A percentile compares a stretch with the other conserved stretches of the same genome.
phyloP scores from a whole-genome alignment of 208 protist species.

The Trichomonas vaginalis region DNA sequence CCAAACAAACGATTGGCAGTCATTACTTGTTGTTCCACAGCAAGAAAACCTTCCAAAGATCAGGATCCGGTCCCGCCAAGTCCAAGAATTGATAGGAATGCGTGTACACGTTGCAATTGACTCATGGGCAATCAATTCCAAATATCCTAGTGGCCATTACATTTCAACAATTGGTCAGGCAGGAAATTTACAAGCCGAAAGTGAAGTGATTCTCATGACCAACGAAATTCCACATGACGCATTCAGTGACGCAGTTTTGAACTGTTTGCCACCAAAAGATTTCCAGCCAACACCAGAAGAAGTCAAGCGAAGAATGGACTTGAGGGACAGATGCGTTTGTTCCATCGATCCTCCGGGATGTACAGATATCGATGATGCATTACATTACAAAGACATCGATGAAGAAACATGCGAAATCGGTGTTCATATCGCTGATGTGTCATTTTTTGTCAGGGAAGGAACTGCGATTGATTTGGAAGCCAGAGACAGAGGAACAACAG shows the following conservation, averaged over 20 bases:
- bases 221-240: slow-evolving; percentile 34
- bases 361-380: slow-evolving; percentile 53
- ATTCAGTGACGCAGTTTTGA: slow-evolving; percentile 23
- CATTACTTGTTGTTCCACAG: slow-evolving; percentile 19
- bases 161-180: slow-evolving; percentile 32
- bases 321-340: slow-evolving; percentile 31
- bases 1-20: neutral
- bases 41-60: slow-evolving; percentile 5
- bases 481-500: slow-evolving; percentile 50
- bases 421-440: slow-evolving; percentile 77
- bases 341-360: slow-evolving; percentile 49
- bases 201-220: slow-evolving; percentile 46
- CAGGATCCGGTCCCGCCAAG: slow-evolving; percentile 13
- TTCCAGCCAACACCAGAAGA: slow-evolving; percentile 28
- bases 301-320: slow-evolving; percentile 28
- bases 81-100: slow-evolving; percentile 22
- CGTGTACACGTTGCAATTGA: slow-evolving; percentile 36
- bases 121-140: slow-evolving; percentile 27
- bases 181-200: slow-evolving; percentile 52
- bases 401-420: slow-evolving; percentile 37
- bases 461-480: slow-evolving; percentile 61
- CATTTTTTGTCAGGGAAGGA: slow-evolving; percentile 57
- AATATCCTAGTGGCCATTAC: slow-evolving; percentile 37
- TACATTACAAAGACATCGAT: slow-evolving; percentile 33
- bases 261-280: slow-evolving; percentile 16